These are phyloP conservation scores for Dothideomycetidae sp. DNA, from an alignment of 2,329 filamentous ascomycete species.

Conservation along the genomic window DNA sequence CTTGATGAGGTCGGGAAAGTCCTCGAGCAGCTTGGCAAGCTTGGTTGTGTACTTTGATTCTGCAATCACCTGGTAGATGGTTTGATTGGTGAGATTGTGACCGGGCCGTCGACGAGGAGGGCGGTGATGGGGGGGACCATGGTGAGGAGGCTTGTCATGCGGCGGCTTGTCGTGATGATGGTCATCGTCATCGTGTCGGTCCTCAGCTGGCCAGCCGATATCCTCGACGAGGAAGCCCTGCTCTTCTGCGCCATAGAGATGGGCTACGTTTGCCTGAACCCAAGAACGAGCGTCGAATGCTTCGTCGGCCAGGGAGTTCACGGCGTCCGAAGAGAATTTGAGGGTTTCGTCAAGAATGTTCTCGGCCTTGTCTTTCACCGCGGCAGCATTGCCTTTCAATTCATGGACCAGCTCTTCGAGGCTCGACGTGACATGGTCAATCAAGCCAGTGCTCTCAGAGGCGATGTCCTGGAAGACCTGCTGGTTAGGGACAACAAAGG, in stretches of 20 bases:
- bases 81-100: conserved; percentile 43
- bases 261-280: conserved; percentile 25
- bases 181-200: conserved; percentile 6
- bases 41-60: conserved; percentile 61
- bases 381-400: conserved; percentile 12
- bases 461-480: conserved; percentile 31
- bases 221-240: background rate
- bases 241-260: conserved; percentile 22
- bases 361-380: conserved; percentile 18
- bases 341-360: conserved; percentile 32
- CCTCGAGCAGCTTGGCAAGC: conserved; percentile 59
- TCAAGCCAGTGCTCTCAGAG: conserved; percentile 22
- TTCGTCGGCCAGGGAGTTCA: conserved; percentile 25
- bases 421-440: conserved; percentile 14
- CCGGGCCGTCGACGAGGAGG: no score
- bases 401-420: conserved; percentile 11
- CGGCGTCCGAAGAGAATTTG: conserved; percentile 25
- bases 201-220: conserved; percentile 12
- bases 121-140: conserved; percentile 20
- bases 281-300: conserved; percentile 35
- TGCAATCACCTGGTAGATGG: conserved; percentile 69
- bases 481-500: conserved; percentile 40
- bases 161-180: conserved; percentile 11
- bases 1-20: conserved; percentile 57
- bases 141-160: conserved; percentile 19